A percentile compares a stretch with the other conserved stretches of the same genome.
Conservation (phyloP, 495 filamentous ascomycete species). For the Bombardia bombarda region DNA sequence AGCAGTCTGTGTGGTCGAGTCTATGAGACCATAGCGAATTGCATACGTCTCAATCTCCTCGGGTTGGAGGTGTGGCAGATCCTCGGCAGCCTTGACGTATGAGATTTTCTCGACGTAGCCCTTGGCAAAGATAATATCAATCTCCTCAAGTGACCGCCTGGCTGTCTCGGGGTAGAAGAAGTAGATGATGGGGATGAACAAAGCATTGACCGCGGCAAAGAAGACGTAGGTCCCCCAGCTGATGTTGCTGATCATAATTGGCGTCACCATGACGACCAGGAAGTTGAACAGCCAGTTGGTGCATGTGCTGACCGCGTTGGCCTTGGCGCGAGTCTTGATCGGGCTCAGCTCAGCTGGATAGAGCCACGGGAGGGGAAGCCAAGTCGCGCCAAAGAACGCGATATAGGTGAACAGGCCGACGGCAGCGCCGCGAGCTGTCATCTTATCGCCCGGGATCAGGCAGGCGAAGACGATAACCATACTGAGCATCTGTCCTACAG, state of each 20-base stretch:
- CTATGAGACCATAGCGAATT: slow-evolving; percentile 50
- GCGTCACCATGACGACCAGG: slow-evolving; percentile 72
- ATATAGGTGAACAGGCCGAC: slow-evolving; percentile 78
- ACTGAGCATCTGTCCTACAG: slow-evolving; percentile 56
- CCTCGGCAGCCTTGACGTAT: slow-evolving; percentile 61
- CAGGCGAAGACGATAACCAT: slow-evolving; percentile 74
- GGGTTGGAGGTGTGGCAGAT: slow-evolving; percentile 58
- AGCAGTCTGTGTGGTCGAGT: neutral
- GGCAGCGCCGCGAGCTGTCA: slow-evolving; percentile 58
- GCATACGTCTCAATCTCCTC: slow-evolving; percentile 58
- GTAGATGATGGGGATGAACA: slow-evolving; percentile 66
- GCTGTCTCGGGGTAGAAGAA: slow-evolving; percentile 74
- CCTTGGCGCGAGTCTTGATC: slow-evolving; percentile 64
- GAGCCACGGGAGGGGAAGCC: slow-evolving; percentile 63
- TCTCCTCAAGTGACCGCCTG: slow-evolving; percentile 64
- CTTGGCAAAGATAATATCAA: slow-evolving; percentile 74
- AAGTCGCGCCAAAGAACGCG: slow-evolving; percentile 66
- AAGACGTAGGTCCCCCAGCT: slow-evolving; percentile 74
- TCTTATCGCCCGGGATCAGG: slow-evolving; percentile 49
- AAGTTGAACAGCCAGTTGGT: slow-evolving; percentile 82
- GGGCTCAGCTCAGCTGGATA: slow-evolving; percentile 65
- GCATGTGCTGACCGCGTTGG: slow-evolving; percentile 68
- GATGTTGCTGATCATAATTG: slow-evolving; percentile 60
- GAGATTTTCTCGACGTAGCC: slow-evolving; percentile 65
- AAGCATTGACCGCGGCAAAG: slow-evolving; percentile 63